A percentile compares a stretch with the other conserved stretches of the same genome.
Evolutionary conservation across 164 flowering plant species (phyloP).

Genomic region (Piper longum): DNA sequence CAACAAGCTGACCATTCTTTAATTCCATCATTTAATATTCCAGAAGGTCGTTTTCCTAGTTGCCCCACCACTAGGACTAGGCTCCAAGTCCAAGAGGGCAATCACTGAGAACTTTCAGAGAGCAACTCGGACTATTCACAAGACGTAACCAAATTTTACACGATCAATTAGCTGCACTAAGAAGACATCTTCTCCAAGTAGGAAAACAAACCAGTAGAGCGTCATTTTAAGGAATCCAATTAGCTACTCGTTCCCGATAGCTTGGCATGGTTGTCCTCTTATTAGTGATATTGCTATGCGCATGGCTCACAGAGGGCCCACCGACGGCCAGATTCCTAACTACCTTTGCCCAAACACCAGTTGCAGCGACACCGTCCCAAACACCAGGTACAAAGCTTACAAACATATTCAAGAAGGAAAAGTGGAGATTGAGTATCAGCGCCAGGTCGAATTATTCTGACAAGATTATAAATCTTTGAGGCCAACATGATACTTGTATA

Average conservation of each 20-base stretch:
- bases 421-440: conserved; percentile 1
- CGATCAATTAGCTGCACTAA: too few species aligned
- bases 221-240: neutral
- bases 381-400: neutral
- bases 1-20: too few species aligned
- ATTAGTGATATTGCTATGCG: neutral
- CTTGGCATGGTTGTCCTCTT: neutral
- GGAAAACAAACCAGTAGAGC: too few species aligned
- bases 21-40: too few species aligned
- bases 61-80: too few species aligned
- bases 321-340: neutral
- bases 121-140: too few species aligned
- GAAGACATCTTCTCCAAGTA: too few species aligned
- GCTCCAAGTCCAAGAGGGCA: too few species aligned
- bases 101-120: too few species aligned
- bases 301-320: neutral
- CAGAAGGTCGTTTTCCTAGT: too few species aligned
- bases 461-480: conserved; percentile 10
- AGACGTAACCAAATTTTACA: too few species aligned
- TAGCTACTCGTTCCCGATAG: neutral
- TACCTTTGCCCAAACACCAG: neutral
- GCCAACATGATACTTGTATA: conserved; percentile 19
- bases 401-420: neutral
- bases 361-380: neutral
- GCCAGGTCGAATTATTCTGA: conserved; percentile 6